Percentiles rank a stretch among this genome's conserved stretches.
These are phyloP conservation scores for Talaromyces thailandensis DNA, from an alignment of 495 filamentous ascomycete genomes.

Conservation along the genomic window DNA sequence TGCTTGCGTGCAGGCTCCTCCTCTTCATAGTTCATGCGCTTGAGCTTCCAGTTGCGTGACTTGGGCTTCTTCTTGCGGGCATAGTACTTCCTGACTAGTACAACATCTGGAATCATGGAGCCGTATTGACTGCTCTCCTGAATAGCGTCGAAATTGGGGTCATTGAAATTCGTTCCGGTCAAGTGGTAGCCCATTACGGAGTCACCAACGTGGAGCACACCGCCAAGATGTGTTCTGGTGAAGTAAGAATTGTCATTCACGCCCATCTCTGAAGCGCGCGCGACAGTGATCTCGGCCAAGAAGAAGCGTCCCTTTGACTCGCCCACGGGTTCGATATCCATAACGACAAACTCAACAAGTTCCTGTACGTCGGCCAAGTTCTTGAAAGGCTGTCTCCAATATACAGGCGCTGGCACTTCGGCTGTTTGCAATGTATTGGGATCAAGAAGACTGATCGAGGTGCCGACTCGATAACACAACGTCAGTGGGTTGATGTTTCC, in stretches of 20 bases:
- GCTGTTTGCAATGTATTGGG: constrained; percentile 83
- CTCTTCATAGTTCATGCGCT: constrained; percentile 86
- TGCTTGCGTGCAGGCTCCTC: constrained; percentile 63
- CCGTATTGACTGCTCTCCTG: constrained; percentile 60
- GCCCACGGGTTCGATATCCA: constrained; percentile 84
- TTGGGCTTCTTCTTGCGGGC: constrained; percentile 80
- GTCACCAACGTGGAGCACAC: constrained; percentile 80
- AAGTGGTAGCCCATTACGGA: constrained; percentile 87
- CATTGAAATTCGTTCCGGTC: constrained; percentile 86
- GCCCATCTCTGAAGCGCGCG: constrained; percentile 81
- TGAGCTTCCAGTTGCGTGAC: constrained; percentile 81
- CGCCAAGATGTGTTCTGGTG: constrained; percentile 81
- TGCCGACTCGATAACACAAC: constrained; percentile 84
- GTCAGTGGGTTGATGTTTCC: constrained; percentile 80
- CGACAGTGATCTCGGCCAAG: constrained; percentile 79
- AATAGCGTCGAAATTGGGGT: constrained; percentile 67
- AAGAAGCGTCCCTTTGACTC: constrained; percentile 69
- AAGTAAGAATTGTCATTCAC: constrained; percentile 79
- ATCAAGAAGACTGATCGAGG: constrained; percentile 80
- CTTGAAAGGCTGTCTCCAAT: constrained; percentile 82
- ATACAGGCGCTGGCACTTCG: constrained; percentile 69
- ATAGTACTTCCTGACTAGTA: constrained; percentile 95
- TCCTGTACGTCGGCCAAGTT: constrained; percentile 77
- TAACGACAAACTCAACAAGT: constrained; percentile 83
- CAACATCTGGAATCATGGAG: constrained; percentile 77